phyloP scores from a whole-genome alignment of 441 rosid genomes.

The Jatropha podagrica region DNA sequence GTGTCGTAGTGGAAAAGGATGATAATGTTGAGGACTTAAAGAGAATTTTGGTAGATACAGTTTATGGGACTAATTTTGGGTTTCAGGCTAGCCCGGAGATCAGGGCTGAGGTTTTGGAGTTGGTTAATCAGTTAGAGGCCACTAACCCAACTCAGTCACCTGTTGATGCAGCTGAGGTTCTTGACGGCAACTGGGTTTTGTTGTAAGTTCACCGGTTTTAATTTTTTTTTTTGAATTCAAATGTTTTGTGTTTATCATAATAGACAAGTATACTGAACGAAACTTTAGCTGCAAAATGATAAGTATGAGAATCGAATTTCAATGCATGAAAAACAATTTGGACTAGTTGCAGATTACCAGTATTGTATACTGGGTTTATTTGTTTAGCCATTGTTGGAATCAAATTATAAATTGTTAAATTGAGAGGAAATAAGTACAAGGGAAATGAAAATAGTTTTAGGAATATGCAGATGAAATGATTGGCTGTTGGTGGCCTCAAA shows the following conservation, averaged over 20 bases:
- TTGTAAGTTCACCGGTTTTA: constrained; percentile 48
- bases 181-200: constrained; percentile 91
- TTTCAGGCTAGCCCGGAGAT: constrained; percentile 65
- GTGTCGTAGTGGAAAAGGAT: constrained; percentile 28
- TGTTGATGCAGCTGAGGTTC: constrained; percentile 56
- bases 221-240: not conserved
- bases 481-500: not conserved
- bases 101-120: constrained; percentile 88
- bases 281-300: not conserved
- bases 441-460: not conserved
- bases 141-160: constrained; percentile 70
- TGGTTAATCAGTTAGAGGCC: constrained; percentile 86
- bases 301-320: not conserved
- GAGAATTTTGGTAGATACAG: constrained; percentile 77
- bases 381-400: not conserved
- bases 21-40: constrained; percentile 55
- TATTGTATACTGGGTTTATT: not conserved
- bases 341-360: not conserved
- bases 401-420: not conserved
- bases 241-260: not conserved
- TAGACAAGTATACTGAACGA: not conserved
- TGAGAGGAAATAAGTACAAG: not conserved
- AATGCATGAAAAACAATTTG: not conserved
- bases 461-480: not conserved
- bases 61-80: constrained; percentile 82